A percentile compares a stretch with the other conserved stretches of the same genome.
Evolutionary conservation across 2,329 filamentous ascomycete species (phyloP).

Genomic region (Aspergillus sp.): DNA sequence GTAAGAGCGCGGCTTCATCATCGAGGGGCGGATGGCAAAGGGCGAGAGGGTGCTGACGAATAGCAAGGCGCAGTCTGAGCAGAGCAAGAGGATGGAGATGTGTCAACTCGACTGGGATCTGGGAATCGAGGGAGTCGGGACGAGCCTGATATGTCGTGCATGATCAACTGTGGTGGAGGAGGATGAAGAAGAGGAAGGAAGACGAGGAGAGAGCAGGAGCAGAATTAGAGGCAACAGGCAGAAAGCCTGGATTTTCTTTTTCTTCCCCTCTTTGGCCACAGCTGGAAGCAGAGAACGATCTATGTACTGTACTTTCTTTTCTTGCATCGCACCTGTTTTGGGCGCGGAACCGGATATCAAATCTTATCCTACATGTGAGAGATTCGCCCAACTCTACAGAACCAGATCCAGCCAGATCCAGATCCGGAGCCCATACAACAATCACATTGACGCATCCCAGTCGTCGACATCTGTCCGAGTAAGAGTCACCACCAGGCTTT

Average conservation of each 20-base stretch:
- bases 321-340: not conserved
- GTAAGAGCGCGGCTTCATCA: conserved; percentile 12
- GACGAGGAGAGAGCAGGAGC: not conserved
- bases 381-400: conserved; percentile 10
- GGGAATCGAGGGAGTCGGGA: conserved; percentile 21
- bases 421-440: conserved; percentile 1
- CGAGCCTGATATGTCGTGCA: conserved; percentile 31
- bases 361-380: conserved; percentile 8
- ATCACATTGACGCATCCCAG: conserved; percentile 9
- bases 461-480: not conserved
- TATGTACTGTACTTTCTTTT: not conserved
- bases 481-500: not conserved
- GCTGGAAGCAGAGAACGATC: not conserved
- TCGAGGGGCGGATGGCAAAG: conserved; percentile 17
- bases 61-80: conserved; percentile 21
- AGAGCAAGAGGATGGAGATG: conserved; percentile 19
- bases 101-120: conserved; percentile 25
- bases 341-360: conserved; percentile 1
- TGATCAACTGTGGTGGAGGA: conserved; percentile 22
- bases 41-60: conserved; percentile 25
- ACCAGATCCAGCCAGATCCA: not conserved
- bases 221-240: conserved; percentile 3
- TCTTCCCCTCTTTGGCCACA: conserved; percentile 1
- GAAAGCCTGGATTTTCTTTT: conserved; percentile 9
- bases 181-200: not conserved